Evolutionary conservation across 306 rosid genomes (phyloP), one percentile per base, ranked within the genome.

Genomic region (Medicago arabica): DNA sequence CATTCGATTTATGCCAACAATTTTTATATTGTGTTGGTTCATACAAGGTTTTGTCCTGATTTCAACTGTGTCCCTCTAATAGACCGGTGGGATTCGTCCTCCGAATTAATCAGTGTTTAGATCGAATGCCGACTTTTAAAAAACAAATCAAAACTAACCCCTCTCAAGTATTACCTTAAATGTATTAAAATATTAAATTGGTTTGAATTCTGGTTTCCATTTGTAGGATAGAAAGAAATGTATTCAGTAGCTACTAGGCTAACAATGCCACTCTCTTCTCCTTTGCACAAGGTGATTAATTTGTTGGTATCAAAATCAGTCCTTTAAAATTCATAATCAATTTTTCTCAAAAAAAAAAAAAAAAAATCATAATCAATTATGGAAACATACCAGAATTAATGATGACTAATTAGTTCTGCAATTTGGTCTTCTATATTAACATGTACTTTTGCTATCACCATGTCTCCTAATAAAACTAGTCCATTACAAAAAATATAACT

Each of bases 231-330:
- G 38, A 21, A 50, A 43, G 68, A 67, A 31, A 28, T 57, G 38
- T 68, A 41, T 44, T 57, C 50, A 28, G 60, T 68, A 68, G 28
- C 70, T 44, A 75, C 62, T 18, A 69, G 63, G 54, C 34, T 64
- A 69, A 46, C 34, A 59, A 36, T 47, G 41, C 18, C 18, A 31
- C 43, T n/a, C 58, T 67, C 34, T 23, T 67, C 71, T 63, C 12
- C 40, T 40, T 58, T 55, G 59, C 4, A 68, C 61, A 57, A 68
- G 68, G n/a, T 43, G 81, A 58, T 50, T 50, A 50, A 50, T 50
- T 50, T 50, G 8, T 50, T 50, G 57, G 57, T n/a, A 7, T 8
- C 57, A 50, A 50, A 50, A 50, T n/a, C 57, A 50, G n/a, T 50
- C 57, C 19, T 50, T 50, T 50, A 50, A 49, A 50, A 50, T 17